Conservation (phyloP, 2,329 filamentous ascomycete genomes). For the Paecilomyces variotii region DNA sequence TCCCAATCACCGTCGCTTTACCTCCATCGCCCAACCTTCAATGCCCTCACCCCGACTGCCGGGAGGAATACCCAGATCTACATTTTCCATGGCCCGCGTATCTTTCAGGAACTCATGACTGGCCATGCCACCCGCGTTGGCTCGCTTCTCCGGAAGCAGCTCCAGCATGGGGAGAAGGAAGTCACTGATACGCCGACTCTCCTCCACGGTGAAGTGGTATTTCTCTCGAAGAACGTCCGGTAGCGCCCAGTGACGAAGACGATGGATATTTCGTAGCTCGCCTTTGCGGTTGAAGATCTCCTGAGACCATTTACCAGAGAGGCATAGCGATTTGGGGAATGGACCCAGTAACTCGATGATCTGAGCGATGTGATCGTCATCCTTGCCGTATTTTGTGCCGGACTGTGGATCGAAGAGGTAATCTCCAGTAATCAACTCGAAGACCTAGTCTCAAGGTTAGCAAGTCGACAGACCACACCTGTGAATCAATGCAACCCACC, state of each 20-base stretch:
- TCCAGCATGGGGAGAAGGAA: slow-evolving; percentile 91
- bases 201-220: slow-evolving; percentile 85
- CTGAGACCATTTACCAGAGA: slow-evolving; percentile 93
- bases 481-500: slow-evolving; percentile 50
- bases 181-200: slow-evolving; percentile 67
- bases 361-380: slow-evolving; percentile 97
- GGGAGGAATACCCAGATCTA: slow-evolving; percentile 67
- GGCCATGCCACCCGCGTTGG: slow-evolving; percentile 94
- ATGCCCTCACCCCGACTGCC: slow-evolving; percentile 85
- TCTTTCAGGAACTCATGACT: slow-evolving; percentile 75
- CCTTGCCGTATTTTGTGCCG: slow-evolving; percentile 97
- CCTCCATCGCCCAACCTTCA: slow-evolving; percentile 83
- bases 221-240: slow-evolving; percentile 91
- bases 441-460: slow-evolving; percentile 54
- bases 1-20: slow-evolving; percentile 61
- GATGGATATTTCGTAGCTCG: slow-evolving; percentile 93
- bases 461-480: not conserved
- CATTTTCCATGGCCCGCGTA: slow-evolving; percentile 77
- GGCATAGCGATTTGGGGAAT: slow-evolving; percentile 85
- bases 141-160: slow-evolving; percentile 75
- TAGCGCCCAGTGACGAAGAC: slow-evolving; percentile 90
- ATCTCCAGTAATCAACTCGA: slow-evolving; percentile 95
- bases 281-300: slow-evolving; percentile 98
- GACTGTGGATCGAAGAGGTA: slow-evolving; percentile 98
- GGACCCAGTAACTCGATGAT: slow-evolving; percentile 94